Evolutionary conservation across 2,329 filamentous ascomycete species (phyloP).

Genomic region (Botrytis fabae): DNA sequence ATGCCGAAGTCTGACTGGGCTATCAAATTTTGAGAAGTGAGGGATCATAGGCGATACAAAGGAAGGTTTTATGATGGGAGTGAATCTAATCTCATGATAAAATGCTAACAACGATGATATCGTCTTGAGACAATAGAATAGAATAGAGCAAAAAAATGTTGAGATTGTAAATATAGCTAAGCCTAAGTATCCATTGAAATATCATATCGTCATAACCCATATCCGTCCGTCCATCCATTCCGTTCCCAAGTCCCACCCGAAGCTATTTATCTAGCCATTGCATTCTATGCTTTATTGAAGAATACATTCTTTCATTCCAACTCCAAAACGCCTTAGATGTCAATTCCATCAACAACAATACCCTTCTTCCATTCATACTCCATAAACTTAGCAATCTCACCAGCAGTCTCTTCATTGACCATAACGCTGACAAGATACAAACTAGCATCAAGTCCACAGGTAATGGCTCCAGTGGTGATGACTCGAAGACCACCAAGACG

Average conservation of each 20-base stretch:
- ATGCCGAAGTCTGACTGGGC: background rate
- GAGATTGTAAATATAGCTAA: conserved; percentile 40
- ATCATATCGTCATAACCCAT: conserved; percentile 15
- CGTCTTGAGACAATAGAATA: no score
- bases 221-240: conserved; percentile 5
- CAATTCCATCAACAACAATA: conserved; percentile 78
- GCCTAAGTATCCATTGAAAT: conserved; percentile 2
- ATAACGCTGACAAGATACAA: conserved; percentile 83
- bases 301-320: conserved; percentile 23
- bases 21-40: background rate
- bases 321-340: conserved; percentile 59
- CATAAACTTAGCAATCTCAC: conserved; percentile 72
- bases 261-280: conserved; percentile 24
- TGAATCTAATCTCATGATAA: no score
- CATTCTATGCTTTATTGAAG: conserved; percentile 27
- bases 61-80: background rate
- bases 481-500: conserved; percentile 62
- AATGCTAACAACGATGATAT: background rate
- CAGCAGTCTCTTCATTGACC: conserved; percentile 73
- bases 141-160: conserved; percentile 11
- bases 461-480: conserved; percentile 77
- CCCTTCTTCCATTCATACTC: conserved; percentile 88
- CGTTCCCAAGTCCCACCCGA: conserved; percentile 9
- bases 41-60: background rate
- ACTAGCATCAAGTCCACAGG: conserved; percentile 78